Conservation (phyloP, 768 basidiomycete species). For the Nidularia pulvinata region DNA sequence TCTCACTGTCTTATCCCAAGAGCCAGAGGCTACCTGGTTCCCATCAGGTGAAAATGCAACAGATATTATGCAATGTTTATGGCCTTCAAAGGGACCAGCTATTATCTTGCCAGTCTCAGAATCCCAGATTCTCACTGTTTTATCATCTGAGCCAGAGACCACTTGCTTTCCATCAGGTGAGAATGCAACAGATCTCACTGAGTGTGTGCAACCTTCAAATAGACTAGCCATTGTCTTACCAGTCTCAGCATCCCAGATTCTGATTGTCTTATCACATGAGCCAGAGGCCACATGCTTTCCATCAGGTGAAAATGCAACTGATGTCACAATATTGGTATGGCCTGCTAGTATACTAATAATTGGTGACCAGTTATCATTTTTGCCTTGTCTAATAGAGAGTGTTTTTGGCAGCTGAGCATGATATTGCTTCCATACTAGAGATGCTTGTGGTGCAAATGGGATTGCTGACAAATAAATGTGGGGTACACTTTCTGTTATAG, state of each 20-base stretch:
- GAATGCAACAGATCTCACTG: not conserved
- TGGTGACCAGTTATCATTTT: too few relatives aligned
- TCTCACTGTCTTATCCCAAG: slow-evolving; percentile 4
- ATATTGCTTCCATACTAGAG: too few relatives aligned
- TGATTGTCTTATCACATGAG: not conserved
- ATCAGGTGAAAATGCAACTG: not conserved
- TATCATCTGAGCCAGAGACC: not conserved
- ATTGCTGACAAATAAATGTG: too few relatives aligned
- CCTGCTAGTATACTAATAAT: not conserved
- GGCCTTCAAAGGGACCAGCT: not conserved
- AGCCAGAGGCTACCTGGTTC: slow-evolving; percentile 2
- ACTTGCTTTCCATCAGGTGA: not conserved
- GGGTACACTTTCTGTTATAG: too few relatives aligned
- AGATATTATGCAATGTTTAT: slow-evolving; percentile 2
- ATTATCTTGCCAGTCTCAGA: not conserved
- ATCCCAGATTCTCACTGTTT: not conserved
- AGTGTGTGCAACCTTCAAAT: not conserved
- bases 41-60: slow-evolving; percentile 7
- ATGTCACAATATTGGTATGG: not conserved
- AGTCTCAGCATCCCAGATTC: not conserved
- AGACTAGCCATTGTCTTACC: not conserved
- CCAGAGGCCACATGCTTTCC: not conserved
- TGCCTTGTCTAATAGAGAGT: too few relatives aligned
- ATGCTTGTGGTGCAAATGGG: too few relatives aligned
- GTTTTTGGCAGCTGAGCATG: too few relatives aligned